Evolutionary conservation across 2,329 filamentous ascomycete genomes (phyloP), one percentile per base, ranked within the genome.

Genomic region (Aspergillus brasiliensis): DNA sequence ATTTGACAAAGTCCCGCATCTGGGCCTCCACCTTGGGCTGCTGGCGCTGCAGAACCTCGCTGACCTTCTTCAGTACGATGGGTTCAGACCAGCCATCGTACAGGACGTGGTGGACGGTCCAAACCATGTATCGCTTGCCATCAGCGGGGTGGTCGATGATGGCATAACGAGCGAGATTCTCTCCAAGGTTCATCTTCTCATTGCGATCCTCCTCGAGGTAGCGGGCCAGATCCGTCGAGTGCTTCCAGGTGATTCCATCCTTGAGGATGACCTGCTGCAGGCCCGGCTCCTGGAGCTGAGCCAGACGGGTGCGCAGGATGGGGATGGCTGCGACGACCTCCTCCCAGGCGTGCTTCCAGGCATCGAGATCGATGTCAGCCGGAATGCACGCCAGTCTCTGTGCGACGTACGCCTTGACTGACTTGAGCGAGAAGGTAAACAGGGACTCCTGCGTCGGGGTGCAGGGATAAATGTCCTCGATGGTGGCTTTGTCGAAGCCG

Each of bases 61-160:
- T 69, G 21, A 77, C 71, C 46, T 74, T 62, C 8, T 75, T 67
- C 2, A 78, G 69, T 27, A 78, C 72, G 2, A 77, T 60, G 5
- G 76, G 74, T 60, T 76, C 70, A 10, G 75, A 78, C 76, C 76
- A 78, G n/a, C 81, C 82, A 61, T 84, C 82, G 62, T 83, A 83
- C 5, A 83, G 71, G 11, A 79, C 81, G 60, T 84, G 82, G 59
- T 83, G 82, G 51, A 82, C 75, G 0, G 81, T 82, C 72, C 80
- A 81, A 23, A 83, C 73, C 62, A 84, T 77, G 58, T 80, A 75
- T 13, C 66, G 64, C 51, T 67, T 72, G 23, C 64, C 65, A 17
- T 70, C 62, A 7, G 57, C 62, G 15, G 46, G 23, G 31, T 68
- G 52, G 23, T 67, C 60, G 13, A 78, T 61, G 46, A 78, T 72